These are phyloP conservation scores for Nicotiana sylvestris DNA, from an alignment of 257 asterid genomes.

Conservation along the genomic window DNA sequence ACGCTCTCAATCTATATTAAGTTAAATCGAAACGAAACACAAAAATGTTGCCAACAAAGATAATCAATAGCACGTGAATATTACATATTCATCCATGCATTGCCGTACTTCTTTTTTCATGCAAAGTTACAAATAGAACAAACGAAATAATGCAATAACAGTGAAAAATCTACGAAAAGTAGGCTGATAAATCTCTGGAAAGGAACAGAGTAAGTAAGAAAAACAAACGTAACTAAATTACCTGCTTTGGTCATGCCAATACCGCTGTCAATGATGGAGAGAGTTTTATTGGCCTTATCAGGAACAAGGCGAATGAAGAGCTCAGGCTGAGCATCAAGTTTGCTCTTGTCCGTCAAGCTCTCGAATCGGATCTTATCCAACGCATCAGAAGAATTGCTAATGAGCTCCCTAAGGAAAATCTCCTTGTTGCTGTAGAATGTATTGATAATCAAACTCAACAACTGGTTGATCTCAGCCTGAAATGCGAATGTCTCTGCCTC, in stretches of 20 bases:
- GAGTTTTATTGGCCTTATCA: constrained; percentile 13
- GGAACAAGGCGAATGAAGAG: constrained; percentile 17
- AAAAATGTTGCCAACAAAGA: too few relatives aligned
- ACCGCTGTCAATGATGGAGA: constrained; percentile 16
- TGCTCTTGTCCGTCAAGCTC: constrained; percentile 16
- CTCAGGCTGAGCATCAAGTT: constrained; percentile 17
- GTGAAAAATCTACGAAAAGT: background rate
- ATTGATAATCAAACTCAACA: background rate
- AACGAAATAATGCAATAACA: background rate
- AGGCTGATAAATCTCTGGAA: background rate
- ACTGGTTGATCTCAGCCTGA: constrained; percentile 5
- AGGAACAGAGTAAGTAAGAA: background rate
- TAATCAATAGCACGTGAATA: too few relatives aligned
- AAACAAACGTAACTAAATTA: background rate
- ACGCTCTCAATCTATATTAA: too few relatives aligned
- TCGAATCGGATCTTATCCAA: constrained; percentile 13
- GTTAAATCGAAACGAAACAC: too few relatives aligned
- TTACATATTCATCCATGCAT: background rate
- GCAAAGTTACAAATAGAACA: background rate
- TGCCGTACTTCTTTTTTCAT: background rate
- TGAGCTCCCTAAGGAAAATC: constrained; percentile 4
- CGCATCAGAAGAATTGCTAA: constrained; percentile 12
- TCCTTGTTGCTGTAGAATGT: constrained; percentile 1
- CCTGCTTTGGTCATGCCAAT: constrained; percentile 22
- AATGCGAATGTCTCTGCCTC: constrained; percentile 4